Evolutionary conservation across 2,329 filamentous ascomycete species (phyloP).

Genomic region (Onygenales sp.): DNA sequence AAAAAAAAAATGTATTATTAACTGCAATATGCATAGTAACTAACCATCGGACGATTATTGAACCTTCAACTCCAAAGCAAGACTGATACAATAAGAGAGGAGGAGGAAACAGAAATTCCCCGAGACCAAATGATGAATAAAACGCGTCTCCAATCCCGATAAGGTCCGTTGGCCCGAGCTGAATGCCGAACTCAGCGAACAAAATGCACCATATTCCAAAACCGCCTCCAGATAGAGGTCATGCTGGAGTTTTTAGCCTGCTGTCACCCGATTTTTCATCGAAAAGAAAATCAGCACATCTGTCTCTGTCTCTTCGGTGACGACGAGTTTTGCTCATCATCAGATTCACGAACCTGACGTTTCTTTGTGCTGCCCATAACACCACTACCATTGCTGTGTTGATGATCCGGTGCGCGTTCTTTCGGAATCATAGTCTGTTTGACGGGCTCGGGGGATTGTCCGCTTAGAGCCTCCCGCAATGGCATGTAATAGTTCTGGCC

Average conservation of each 20-base stretch:
- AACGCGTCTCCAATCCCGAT: background rate
- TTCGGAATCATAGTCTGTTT: background rate
- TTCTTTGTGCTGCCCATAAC: background rate
- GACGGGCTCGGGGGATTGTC: background rate
- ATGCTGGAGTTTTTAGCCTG: background rate
- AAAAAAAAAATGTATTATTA: no score
- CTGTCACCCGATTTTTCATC: background rate
- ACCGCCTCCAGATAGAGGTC: background rate
- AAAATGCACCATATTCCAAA: slow-evolving; percentile 3
- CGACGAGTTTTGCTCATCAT: background rate
- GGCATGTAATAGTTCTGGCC: slow-evolving; percentile 3
- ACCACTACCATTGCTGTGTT: background rate
- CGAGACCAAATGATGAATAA: background rate
- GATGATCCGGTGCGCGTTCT: background rate
- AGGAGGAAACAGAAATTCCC: background rate
- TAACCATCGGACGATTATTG: no score
- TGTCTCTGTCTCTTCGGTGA: background rate
- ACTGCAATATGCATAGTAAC: no score
- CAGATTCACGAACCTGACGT: slow-evolving; percentile 3
- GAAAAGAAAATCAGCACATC: background rate
- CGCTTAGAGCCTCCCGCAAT: background rate
- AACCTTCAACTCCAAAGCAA: no score
- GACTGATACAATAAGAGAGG: background rate
- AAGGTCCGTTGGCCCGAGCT: no score
- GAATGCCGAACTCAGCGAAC: background rate